phyloP scores from a whole-genome alignment of 139 green algal genomes.

The Tetradesmus obliquus region DNA sequence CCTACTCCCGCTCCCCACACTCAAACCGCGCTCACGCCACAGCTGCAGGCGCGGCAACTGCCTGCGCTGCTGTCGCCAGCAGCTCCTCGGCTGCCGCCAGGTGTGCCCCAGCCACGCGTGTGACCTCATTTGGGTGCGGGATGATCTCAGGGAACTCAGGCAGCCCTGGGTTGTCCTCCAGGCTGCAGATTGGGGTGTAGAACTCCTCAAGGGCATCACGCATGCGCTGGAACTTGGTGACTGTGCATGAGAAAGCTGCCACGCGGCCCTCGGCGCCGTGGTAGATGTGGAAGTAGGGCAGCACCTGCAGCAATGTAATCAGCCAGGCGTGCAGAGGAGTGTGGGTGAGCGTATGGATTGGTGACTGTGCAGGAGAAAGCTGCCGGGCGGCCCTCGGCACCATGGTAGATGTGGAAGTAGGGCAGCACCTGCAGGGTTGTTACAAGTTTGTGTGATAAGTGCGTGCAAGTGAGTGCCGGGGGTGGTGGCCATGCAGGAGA shows the following conservation, averaged over 20 bases:
- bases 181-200: constrained; percentile 39
- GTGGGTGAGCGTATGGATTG: constrained; percentile 53
- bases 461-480: too few relatives aligned
- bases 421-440: constrained; percentile 79
- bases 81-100: neutral
- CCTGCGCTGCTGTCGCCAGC: constrained; percentile 9
- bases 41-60: neutral
- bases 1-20: neutral
- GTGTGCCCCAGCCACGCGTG: neutral
- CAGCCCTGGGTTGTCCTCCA: constrained; percentile 36
- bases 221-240: constrained; percentile 73
- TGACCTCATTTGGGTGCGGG: constrained; percentile 38
- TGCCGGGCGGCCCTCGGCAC: constrained; percentile 79
- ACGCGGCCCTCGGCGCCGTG: constrained; percentile 83
- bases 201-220: constrained; percentile 37
- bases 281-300: constrained; percentile 98
- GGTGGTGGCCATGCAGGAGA: too few relatives aligned
- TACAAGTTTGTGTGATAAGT: neutral
- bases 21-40: neutral
- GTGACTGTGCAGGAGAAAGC: constrained; percentile 80
- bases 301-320: constrained; percentile 59
- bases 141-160: constrained; percentile 48
- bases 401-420: constrained; percentile 96
- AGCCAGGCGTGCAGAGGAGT: neutral
- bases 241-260: constrained; percentile 79